These are phyloP conservation scores for Plectranthus barbatus DNA, from an alignment of 257 asterid genomes.

Conservation along the genomic window DNA sequence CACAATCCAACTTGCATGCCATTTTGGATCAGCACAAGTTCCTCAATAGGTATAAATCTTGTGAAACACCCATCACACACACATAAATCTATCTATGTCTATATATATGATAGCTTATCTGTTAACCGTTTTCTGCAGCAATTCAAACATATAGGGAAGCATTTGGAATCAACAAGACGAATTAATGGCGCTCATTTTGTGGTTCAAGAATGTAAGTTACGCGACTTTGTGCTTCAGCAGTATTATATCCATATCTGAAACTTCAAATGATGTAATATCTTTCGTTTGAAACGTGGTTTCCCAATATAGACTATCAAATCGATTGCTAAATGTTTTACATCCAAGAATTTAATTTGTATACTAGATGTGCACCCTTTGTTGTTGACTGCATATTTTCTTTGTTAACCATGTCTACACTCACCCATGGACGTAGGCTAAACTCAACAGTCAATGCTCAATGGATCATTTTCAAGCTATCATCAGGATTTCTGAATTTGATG, in stretches of 20 bases:
- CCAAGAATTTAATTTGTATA: too few species aligned
- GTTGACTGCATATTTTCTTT: neutral
- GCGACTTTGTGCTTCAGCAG: conserved; percentile 3
- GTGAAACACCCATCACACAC: neutral
- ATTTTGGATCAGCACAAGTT: conserved; percentile 38
- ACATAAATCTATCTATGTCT: too few species aligned
- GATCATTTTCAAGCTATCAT: conserved; percentile 3
- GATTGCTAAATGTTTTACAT: neutral
- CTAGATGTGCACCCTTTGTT: neutral
- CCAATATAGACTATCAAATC: neutral
- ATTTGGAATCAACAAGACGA: neutral
- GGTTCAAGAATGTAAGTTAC: conserved; percentile 23
- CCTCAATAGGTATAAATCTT: conserved; percentile 35
- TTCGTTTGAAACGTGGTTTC: conserved; percentile 1
- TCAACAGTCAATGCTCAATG: conserved; percentile 18
- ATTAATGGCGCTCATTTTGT: neutral
- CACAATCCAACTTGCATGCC: conserved; percentile 36
- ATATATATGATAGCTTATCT: too few species aligned
- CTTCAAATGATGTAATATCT: conserved; percentile 19
- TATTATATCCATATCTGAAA: neutral
- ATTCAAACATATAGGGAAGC: conserved; percentile 29
- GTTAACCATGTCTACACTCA: neutral
- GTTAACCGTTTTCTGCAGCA: conserved; percentile 11
- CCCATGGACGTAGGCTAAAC: conserved; percentile 18
- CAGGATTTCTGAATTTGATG: conserved; percentile 25